Base-by-base conservation (phyloP, 2,329 filamentous ascomycete species). In the Colletotrichum salicis region DNA sequence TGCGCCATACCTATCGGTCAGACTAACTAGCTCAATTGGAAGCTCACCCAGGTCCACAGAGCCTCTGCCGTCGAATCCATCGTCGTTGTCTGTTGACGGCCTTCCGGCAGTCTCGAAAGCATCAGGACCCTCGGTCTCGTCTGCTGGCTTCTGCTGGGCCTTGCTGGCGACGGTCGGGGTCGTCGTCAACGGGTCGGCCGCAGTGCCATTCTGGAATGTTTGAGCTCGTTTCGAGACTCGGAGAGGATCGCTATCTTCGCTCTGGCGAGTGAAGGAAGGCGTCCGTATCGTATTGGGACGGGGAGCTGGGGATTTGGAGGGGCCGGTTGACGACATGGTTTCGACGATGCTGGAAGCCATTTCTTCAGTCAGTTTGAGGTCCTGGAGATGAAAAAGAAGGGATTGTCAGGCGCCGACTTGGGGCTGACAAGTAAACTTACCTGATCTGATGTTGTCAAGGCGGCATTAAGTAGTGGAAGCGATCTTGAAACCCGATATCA, bases 21-120 rank as follows among this genome's bases (percentile, higher is more conserved):
- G 84, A 81, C 94, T 96, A 70, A 96, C 89, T 71, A 99, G 89
- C 86, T 99, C 96, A 77, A 98, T 96, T 15, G 96, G 96, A 54
- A 99, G 90, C 78, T 97, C 93, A 77, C 97, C 94, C 74, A 96
- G 92, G 69, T 94, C 92, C 74, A 94, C 89, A 4, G 93, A 90
- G 27, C 85, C 83, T 70, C 88, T 80, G 0, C 85, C 84, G 2
- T 90, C 87, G 5, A 82, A 71, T 13, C 80, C 76, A 64, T 89
- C 85, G 31, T 89, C 86, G 41, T 79, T 79, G 37, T 84, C 81
- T 22, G 81, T 81, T 35, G 81, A 76, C 7, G 81, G 78, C 37
- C 82, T 80, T 5, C 48, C 60, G 3, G 60, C 48, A 10, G 82
- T 84, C 72, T 89, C 88, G 76, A 89, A 90, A 7, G 86, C 82